A percentile compares a stretch with the other conserved stretches of the same genome.
phyloP scores from a whole-genome alignment of 1,284 basidiomycete species.

The Rhodotorula sp. region DNA sequence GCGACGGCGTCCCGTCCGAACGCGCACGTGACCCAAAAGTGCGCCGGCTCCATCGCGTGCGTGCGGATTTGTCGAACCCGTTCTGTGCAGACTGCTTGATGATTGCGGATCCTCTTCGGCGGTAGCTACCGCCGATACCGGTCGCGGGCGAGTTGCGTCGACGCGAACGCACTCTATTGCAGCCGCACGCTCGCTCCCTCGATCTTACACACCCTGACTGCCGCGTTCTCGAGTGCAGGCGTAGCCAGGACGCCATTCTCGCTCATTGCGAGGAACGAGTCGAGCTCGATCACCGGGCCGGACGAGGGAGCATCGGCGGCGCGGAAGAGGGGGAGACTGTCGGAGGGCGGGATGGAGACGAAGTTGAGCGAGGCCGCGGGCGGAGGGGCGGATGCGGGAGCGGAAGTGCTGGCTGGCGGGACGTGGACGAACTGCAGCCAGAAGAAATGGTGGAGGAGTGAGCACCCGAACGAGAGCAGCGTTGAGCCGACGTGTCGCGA shows the following conservation, averaged over 20 bases:
- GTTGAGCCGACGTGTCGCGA: background rate
- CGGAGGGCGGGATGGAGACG: constrained; percentile 17
- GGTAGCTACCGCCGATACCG: too few relatives aligned
- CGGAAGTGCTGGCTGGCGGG: background rate
- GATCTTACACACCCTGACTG: constrained; percentile 19
- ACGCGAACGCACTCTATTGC: background rate
- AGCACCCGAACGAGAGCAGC: too few relatives aligned
- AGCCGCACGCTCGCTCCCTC: constrained; percentile 14
- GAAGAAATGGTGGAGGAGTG: too few relatives aligned
- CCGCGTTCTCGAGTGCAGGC: background rate
- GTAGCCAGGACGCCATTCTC: constrained; percentile 28
- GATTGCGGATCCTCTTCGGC: too few relatives aligned
- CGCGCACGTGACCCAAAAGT: background rate
- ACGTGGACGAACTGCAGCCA: constrained; percentile 30
- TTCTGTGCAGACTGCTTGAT: too few relatives aligned
- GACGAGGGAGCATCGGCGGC: background rate
- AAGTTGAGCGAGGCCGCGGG: constrained; percentile 4
- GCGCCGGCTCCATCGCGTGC: too few relatives aligned
- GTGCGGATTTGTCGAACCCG: too few relatives aligned
- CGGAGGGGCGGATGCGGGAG: background rate
- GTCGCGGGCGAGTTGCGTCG: too few relatives aligned
- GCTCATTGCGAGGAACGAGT: constrained; percentile 15
- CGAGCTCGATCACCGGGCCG: background rate
- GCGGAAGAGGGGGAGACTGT: constrained; percentile 7
- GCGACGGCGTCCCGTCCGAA: background rate